Conservation (phyloP, 768 basidiomycete genomes). For the Leccinum barrowsii region DNA sequence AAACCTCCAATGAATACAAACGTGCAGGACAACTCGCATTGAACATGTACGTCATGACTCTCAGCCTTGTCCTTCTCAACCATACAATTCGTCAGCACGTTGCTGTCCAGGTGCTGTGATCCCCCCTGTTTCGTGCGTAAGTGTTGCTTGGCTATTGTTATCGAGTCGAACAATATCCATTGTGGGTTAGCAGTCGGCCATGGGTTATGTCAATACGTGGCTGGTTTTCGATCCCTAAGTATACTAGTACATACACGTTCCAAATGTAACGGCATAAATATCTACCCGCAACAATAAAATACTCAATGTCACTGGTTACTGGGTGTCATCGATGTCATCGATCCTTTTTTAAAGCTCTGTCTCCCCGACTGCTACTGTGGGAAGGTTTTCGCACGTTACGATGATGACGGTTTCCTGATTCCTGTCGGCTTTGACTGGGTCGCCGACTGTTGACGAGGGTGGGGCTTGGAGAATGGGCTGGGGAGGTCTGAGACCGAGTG, state of each 20-base stretch:
- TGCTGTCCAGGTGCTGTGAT: background rate
- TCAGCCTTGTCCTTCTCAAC: background rate
- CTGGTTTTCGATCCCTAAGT: background rate
- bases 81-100: slow-evolving; percentile 2
- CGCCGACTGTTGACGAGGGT: slow-evolving; percentile 15
- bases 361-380: slow-evolving; percentile 10
- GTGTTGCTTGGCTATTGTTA: background rate
- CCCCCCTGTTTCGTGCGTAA: background rate
- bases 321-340: slow-evolving; percentile 2
- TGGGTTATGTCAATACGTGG: background rate
- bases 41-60: slow-evolving; percentile 15
- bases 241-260: background rate
- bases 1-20: slow-evolving; percentile 34
- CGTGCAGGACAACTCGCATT: slow-evolving; percentile 16
- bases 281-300: slow-evolving; percentile 13
- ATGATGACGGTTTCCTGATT: slow-evolving; percentile 1
- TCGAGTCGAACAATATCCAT: slow-evolving; percentile 1
- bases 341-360: slow-evolving; percentile 4
- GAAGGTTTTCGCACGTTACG: slow-evolving; percentile 21
- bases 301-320: slow-evolving; percentile 8
- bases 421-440: slow-evolving; percentile 17
- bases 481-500: slow-evolving; percentile 12
- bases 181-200: background rate
- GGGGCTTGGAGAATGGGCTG: slow-evolving; percentile 15
- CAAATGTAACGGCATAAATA: slow-evolving; percentile 21